Conservation (phyloP, 2,329 filamentous ascomycete genomes). For the Atkinsonella texensis region DNA sequence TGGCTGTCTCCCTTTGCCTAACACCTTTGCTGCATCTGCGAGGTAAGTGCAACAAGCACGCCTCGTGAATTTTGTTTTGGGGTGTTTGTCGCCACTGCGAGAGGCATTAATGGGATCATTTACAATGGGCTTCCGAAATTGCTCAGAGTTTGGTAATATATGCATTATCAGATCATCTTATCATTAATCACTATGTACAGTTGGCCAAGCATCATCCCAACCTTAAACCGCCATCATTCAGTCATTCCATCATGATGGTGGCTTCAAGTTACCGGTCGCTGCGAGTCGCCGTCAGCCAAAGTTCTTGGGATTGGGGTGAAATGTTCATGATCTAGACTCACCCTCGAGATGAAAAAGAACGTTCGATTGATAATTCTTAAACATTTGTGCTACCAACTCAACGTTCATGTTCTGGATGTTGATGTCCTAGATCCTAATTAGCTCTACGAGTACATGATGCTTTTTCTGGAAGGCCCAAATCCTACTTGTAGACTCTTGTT, state of each 20-base stretch:
- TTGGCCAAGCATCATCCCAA: not conserved
- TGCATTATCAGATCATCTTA: not conserved
- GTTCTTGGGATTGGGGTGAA: not conserved
- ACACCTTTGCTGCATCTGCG: too few relatives aligned
- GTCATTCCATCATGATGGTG: slow-evolving; percentile 46
- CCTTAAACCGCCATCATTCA: not conserved
- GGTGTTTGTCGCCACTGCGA: too few relatives aligned
- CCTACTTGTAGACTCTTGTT: slow-evolving; percentile 79
- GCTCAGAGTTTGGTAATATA: not conserved
- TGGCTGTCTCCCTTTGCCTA: too few relatives aligned
- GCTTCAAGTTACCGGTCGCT: slow-evolving; percentile 78
- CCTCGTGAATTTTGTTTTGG: too few relatives aligned
- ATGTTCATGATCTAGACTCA: slow-evolving; percentile 25
- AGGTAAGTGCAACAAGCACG: too few relatives aligned
- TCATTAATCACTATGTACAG: slow-evolving; percentile 1
- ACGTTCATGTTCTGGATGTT: slow-evolving; percentile 99
- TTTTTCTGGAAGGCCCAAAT: not conserved
- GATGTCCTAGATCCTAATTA: slow-evolving; percentile 56
- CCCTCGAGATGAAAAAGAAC: slow-evolving; percentile 96
- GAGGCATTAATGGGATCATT: too few relatives aligned
- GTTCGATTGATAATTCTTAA: slow-evolving; percentile 99
- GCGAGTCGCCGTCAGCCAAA: not conserved
- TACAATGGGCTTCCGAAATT: too few relatives aligned
- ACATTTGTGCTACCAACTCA: slow-evolving; percentile 96
- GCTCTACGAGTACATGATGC: not conserved